Base-by-base conservation (phyloP, 2,329 filamentous ascomycete genomes). In the Curvularia lunata region DNA sequence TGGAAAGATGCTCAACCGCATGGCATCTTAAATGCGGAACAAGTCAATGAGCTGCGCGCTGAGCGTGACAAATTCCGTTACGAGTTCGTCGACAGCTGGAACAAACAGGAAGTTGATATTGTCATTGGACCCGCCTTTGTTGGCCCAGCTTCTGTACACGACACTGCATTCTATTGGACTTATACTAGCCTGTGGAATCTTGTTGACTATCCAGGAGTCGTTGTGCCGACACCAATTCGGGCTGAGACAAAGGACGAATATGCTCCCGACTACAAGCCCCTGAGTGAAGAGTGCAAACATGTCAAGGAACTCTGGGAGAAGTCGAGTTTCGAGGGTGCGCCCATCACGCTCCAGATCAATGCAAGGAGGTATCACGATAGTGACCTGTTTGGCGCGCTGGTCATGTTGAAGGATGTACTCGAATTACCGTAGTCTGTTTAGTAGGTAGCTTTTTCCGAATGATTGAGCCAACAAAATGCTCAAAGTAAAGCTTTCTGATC, bases 291-390 rank as follows among this genome's bases (percentile, higher is more conserved):
- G 52, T 67, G 63, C 38, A 48, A n/a, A 9, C 64, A 64, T 45
- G 64, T 68, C 9, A 64, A 56, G 54, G 41, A 62, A 46, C 42
- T 71, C 19, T 71, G 64, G 66, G 66, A 65, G 34, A 47, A 40
- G 5, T 45, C 42, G 5, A 37, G 52, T n/a, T 67, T 66, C 40
- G 66, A 63, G 34, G 67, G 63, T 12, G 68, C 67, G 43, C 67
- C 67, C 18, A 54, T 69, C 8, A 43, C 53, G 54, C 51, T 71
- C 47, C 67, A 70, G 63, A 56, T 69, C 28, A 52, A 50, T 37
- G 66, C 58, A 50, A 60, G 61, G 48, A 67, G 56, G 32, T 65
- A 68, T 54, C 61, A 68, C 50, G 64, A 68, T 45, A 66, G 62
- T 48, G 59, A 64, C 6, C 41, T 68, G 32, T 67, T 67, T 56